Conservation (phyloP, 208 protist species). For the Trypanosoma platydactyli region DNA sequence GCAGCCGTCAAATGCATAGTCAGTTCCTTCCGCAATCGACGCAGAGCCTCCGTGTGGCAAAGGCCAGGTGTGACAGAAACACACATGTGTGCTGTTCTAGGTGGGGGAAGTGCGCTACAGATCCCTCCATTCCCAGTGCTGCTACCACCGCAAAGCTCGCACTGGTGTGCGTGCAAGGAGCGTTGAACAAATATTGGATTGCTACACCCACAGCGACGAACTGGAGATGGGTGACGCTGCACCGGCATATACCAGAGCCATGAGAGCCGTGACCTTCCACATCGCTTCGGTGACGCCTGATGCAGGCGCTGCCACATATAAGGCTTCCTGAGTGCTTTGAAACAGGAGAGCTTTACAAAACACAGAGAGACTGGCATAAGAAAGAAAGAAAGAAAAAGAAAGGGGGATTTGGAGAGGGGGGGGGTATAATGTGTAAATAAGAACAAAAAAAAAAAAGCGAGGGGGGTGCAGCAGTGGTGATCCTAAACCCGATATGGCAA, state of each 20-base stretch:
- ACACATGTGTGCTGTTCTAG: not conserved
- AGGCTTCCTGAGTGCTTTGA: not conserved
- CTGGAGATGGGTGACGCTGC: not conserved
- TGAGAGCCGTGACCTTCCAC: conserved; percentile 26
- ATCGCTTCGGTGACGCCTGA: conserved; percentile 12
- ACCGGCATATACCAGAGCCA: conserved; percentile 5
- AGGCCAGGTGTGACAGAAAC: not conserved
- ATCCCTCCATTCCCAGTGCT: not conserved
- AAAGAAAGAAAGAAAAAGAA: not conserved
- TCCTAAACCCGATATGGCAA: not conserved
- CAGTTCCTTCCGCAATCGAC: not conserved
- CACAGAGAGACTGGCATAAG: not conserved
- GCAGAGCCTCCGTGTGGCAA: not conserved
- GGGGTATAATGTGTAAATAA: not conserved
- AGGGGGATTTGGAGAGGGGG: too few relatives aligned
- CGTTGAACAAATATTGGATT: conserved; percentile 7
- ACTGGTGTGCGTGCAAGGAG: not conserved
- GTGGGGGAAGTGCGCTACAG: not conserved
- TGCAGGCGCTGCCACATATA: conserved; percentile 4
- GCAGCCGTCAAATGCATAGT: not conserved
- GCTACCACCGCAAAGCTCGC: conserved; percentile 19
- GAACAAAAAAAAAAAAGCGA: too few relatives aligned
- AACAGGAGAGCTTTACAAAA: not conserved
- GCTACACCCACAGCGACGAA: not conserved
- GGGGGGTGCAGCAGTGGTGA: not conserved